phyloP scores from a whole-genome alignment of 164 flowering plant genomes.

The Macadamia integrifolia region DNA sequence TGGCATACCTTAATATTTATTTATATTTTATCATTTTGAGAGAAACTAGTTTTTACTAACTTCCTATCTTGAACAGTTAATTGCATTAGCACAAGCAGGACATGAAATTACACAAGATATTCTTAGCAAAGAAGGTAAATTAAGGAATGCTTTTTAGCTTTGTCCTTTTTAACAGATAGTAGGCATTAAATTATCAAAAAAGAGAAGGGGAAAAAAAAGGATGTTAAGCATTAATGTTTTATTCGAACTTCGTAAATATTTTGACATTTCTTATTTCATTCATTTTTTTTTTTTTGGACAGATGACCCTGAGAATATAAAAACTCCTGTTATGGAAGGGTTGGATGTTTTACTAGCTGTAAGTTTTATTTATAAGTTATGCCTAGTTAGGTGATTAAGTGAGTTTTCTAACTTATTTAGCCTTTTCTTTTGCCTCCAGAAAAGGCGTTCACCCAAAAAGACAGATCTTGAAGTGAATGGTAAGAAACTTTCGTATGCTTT shows the following conservation, averaged over 20 bases:
- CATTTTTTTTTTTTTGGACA: slow-evolving; percentile 2
- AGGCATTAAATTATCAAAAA: no score
- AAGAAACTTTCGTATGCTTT: slow-evolving; percentile 7
- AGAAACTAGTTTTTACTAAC: neutral
- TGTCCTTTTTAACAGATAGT: neutral
- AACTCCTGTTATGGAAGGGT: slow-evolving; percentile 62
- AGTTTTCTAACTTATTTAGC: neutral
- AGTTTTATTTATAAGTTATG: slow-evolving; percentile 18
- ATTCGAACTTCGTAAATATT: neutral
- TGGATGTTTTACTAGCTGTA: slow-evolving; percentile 68
- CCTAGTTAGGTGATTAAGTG: neutral
- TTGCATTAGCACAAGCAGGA: slow-evolving; percentile 88
- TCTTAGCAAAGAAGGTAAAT: slow-evolving; percentile 44
- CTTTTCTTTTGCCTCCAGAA: slow-evolving; percentile 34
- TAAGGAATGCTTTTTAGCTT: neutral
- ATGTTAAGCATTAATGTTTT: neutral
- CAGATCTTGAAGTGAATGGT: slow-evolving; percentile 53
- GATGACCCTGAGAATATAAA: slow-evolving; percentile 26
- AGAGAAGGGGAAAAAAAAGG: no score
- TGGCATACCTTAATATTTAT: neutral
- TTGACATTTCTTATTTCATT: neutral
- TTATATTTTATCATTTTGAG: neutral
- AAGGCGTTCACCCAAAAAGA: slow-evolving; percentile 35
- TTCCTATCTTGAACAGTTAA: slow-evolving; percentile 36
- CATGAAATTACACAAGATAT: slow-evolving; percentile 49